phyloP scores from a whole-genome alignment of 495 filamentous ascomycete species.

The Talaromyces trachyspermus region DNA sequence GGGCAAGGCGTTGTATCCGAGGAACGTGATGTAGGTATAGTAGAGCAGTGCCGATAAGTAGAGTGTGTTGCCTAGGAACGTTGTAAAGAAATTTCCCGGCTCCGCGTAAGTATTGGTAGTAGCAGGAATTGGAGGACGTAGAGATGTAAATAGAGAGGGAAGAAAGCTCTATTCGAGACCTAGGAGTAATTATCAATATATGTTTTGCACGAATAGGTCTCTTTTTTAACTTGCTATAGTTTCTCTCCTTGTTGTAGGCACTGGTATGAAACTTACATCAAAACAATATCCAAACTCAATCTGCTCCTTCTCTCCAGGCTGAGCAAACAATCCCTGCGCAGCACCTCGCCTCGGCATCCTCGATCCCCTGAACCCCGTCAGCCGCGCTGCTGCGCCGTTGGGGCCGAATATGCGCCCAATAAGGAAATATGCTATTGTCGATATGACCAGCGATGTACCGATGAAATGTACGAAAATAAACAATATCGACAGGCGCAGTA shows the following conservation, averaged over 20 bases:
- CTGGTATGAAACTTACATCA: constrained; percentile 43
- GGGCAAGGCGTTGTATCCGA: constrained; percentile 69
- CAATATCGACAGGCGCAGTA: constrained; percentile 52
- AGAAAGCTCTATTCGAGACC: constrained; percentile 68
- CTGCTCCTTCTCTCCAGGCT: constrained; percentile 47
- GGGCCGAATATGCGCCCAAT: constrained; percentile 58
- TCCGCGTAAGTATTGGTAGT: constrained; percentile 49
- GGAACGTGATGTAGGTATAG: constrained; percentile 65
- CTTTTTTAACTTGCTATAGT: too few species aligned
- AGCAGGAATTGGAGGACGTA: constrained; percentile 69
- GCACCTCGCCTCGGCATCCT: constrained; percentile 41
- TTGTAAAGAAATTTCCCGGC: constrained; percentile 46
- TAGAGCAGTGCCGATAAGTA: constrained; percentile 64
- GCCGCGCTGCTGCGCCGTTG: constrained; percentile 33
- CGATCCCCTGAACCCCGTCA: constrained; percentile 34
- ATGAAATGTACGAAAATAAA: constrained; percentile 67
- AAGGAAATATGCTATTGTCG: constrained; percentile 56
- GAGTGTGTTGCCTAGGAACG: constrained; percentile 63
- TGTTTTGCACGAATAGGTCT: not conserved
- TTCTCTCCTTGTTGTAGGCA: too few species aligned
- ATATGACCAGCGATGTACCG: constrained; percentile 50
- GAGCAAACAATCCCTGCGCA: constrained; percentile 50
- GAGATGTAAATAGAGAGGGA: constrained; percentile 65
- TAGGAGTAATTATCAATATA: constrained; percentile 12
- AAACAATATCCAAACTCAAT: constrained; percentile 77